Conservation (phyloP, 2,329 filamentous ascomycete species). For the Paraphoma sp. region DNA sequence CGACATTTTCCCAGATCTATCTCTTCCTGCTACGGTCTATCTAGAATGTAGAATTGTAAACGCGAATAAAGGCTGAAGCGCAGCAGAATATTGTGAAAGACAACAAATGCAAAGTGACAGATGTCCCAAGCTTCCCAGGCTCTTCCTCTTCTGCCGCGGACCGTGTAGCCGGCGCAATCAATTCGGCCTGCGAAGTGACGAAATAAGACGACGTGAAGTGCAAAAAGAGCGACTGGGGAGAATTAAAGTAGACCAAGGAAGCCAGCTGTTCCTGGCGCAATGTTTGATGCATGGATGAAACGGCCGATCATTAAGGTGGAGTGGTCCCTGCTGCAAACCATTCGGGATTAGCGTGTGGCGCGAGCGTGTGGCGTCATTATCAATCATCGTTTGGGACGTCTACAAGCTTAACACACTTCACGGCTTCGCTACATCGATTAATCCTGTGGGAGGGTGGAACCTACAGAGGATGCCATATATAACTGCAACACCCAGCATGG, state of each 20-base stretch:
- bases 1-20: constrained; percentile 32
- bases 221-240: constrained; percentile 10
- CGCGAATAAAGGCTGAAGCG: not conserved
- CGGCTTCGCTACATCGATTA: too few relatives aligned
- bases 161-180: constrained; percentile 25
- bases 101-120: constrained; percentile 4
- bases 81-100: not conserved
- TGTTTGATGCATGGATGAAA: constrained; percentile 44
- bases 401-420: too few relatives aligned
- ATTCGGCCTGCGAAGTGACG: constrained; percentile 28
- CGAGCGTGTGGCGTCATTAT: constrained; percentile 35
- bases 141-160: constrained; percentile 16
- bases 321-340: constrained; percentile 24
- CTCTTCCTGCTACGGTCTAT: constrained; percentile 4
- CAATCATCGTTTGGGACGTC: not conserved
- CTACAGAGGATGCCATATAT: constrained; percentile 34
- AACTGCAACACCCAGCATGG: constrained; percentile 25
- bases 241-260: constrained; percentile 26
- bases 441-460: not conserved
- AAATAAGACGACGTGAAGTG: constrained; percentile 10
- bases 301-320: constrained; percentile 32
- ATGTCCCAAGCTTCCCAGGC: constrained; percentile 16
- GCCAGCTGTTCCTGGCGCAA: constrained; percentile 40
- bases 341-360: constrained; percentile 30
- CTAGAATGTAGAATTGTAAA: not conserved